Percentiles rank a stretch among this genome's conserved stretches.
phyloP scores from a whole-genome alignment of 257 asterid genomes.

The Solanum chiquidenum region DNA sequence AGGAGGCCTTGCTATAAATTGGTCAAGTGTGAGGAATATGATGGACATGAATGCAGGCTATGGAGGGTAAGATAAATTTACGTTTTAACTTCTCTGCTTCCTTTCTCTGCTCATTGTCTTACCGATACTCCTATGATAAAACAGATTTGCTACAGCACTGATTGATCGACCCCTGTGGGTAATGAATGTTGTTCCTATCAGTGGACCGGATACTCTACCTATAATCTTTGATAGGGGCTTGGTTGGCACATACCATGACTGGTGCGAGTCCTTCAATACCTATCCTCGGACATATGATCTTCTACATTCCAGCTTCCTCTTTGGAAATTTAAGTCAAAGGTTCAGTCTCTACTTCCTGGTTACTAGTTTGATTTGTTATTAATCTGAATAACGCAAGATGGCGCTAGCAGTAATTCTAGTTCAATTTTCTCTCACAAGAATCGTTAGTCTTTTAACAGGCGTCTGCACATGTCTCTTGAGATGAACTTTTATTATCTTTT shows the following conservation, averaged over 20 bases:
- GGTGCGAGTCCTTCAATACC: conserved; percentile 92
- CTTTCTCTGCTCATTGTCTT: background rate
- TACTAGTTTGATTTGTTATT: background rate
- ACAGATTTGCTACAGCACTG: conserved; percentile 87
- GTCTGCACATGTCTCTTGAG: background rate
- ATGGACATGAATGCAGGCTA: conserved; percentile 94
- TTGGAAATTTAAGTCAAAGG: conserved; percentile 64
- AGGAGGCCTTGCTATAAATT: conserved; percentile 52
- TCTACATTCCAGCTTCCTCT: conserved; percentile 78
- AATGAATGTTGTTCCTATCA: conserved; percentile 76
- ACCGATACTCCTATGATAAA: background rate
- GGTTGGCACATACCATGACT: conserved; percentile 87
- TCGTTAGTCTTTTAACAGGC: background rate
- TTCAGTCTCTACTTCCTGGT: conserved; percentile 2
- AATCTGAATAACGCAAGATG: background rate
- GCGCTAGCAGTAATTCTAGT: background rate
- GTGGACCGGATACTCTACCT: conserved; percentile 61
- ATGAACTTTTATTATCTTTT: background rate
- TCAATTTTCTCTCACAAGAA: background rate
- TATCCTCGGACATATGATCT: conserved; percentile 92
- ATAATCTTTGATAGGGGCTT: conserved; percentile 82
- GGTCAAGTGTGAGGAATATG: conserved; percentile 70
- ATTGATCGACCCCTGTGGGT: conserved; percentile 62
- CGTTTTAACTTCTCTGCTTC: background rate
- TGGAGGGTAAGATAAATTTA: conserved; percentile 69